phyloP scores from a whole-genome alignment of 2,329 filamentous ascomycete genomes.

The Fusarium temperatum region DNA sequence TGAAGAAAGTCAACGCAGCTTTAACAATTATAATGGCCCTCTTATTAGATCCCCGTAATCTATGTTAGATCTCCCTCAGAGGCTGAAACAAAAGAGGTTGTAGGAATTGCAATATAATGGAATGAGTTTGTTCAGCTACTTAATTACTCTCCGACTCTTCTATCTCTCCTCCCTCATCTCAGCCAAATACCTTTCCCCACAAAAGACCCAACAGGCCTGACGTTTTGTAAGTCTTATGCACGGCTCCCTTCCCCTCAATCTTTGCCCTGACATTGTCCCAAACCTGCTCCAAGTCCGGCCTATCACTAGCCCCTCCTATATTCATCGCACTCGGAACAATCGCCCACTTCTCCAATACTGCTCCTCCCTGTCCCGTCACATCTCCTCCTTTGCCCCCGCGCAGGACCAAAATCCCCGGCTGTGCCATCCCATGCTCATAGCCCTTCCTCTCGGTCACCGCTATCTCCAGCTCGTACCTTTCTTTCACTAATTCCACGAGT shows the following conservation, averaged over 20 bases:
- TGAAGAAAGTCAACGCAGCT: fast-evolving
- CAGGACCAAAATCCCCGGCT: not conserved
- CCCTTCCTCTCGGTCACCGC: not conserved
- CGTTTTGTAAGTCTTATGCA: not conserved
- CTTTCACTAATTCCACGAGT: not conserved
- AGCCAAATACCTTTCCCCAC: not conserved
- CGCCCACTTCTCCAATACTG: not conserved
- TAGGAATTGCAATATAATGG: not conserved
- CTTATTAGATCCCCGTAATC: fast-evolving
- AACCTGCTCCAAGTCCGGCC: not conserved
- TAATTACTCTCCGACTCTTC: not conserved
- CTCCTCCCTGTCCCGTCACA: not conserved
- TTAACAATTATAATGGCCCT: not conserved
- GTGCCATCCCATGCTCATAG: not conserved
- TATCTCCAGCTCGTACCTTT: not conserved
- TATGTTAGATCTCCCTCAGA: fast-evolving
- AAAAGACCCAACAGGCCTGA: not conserved
- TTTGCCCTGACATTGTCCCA: not conserved
- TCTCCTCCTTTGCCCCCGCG: not conserved
- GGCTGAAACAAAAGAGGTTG: not conserved
- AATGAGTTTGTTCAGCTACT: no score
- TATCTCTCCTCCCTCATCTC: fast-evolving
- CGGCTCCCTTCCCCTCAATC: not conserved
- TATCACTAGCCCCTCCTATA: not conserved
- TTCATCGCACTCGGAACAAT: not conserved